Percentiles rank a stretch among this genome's conserved stretches.
phyloP scores from a whole-genome alignment of 1,284 basidiomycete species.

The Puccinia horiana region DNA sequence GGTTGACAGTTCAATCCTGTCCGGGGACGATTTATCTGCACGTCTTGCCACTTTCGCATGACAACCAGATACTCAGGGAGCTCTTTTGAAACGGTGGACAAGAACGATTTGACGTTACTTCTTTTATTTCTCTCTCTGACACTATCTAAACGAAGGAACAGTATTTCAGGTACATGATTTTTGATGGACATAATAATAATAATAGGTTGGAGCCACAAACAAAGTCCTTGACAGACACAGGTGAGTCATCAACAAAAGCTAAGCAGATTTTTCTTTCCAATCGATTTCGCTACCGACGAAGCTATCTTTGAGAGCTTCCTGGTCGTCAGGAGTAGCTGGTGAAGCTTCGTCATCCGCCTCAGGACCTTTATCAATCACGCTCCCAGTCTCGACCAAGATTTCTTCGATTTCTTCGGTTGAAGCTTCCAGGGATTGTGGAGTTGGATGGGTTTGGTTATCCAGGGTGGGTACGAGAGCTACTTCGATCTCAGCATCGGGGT shows the following conservation, averaged over 20 bases:
- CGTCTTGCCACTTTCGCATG: too few relatives aligned
- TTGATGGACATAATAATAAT: too few relatives aligned
- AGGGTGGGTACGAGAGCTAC: too few relatives aligned
- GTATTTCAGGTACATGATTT: too few relatives aligned
- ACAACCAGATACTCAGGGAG: too few relatives aligned
- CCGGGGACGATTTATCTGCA: constrained; percentile 22
- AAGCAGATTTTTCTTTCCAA: constrained; percentile 28
- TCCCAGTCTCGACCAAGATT: constrained; percentile 17
- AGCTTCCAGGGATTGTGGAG: neutral
- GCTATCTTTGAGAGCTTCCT: constrained; percentile 11
- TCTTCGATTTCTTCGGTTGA: neutral
- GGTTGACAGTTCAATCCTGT: constrained; percentile 49
- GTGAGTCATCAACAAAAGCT: neutral
- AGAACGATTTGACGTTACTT: too few relatives aligned
- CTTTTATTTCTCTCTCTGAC: too few relatives aligned
- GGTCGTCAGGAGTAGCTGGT: neutral
- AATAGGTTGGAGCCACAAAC: too few relatives aligned
- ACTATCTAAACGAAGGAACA: too few relatives aligned
- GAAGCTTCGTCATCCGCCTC: neutral
- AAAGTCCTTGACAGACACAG: too few relatives aligned
- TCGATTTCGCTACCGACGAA: constrained; percentile 45
- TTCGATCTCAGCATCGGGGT: neutral
- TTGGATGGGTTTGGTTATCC: neutral
- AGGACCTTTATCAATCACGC: constrained; percentile 31
- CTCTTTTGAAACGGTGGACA: too few relatives aligned